These are phyloP conservation scores for Scheffersomyces segobiensis DNA, from an alignment of 1,139 yeast genomes.

Conservation along the genomic window DNA sequence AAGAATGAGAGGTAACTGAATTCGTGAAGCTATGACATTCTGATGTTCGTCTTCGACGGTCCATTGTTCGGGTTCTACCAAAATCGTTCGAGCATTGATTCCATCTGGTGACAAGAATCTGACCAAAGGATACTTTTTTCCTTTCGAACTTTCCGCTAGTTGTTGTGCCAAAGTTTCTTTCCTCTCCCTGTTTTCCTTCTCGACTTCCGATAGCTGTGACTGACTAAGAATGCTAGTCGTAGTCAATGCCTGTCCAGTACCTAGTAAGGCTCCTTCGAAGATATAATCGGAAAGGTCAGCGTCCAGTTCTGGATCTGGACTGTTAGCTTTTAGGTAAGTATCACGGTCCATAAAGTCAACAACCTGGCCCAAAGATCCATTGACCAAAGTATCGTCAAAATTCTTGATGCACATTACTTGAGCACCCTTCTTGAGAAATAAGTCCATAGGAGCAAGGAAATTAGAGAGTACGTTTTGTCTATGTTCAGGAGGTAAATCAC, in stretches of 20 bases:
- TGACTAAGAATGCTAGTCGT: neutral
- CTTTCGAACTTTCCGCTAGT: constrained; percentile 32
- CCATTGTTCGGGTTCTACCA: constrained; percentile 49
- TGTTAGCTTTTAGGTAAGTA: constrained; percentile 31
- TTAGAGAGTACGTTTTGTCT: constrained; percentile 52
- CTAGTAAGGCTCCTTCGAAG: constrained; percentile 2
- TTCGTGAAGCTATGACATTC: constrained; percentile 29
- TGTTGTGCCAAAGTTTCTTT: constrained; percentile 21
- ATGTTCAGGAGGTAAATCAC: constrained; percentile 48
- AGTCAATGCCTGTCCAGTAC: neutral
- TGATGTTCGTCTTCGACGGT: constrained; percentile 40
- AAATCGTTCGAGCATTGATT: constrained; percentile 60
- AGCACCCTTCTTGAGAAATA: constrained; percentile 74
- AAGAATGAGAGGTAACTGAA: constrained; percentile 77
- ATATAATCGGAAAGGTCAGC: constrained; percentile 2
- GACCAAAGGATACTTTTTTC: constrained; percentile 66
- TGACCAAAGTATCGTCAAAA: constrained; percentile 81
- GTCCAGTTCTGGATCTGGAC: constrained; percentile 12
- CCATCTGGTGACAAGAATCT: constrained; percentile 72
- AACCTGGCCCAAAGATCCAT: constrained; percentile 89
- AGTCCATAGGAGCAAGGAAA: constrained; percentile 67
- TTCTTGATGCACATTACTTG: constrained; percentile 97
- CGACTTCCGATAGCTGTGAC: constrained; percentile 2
- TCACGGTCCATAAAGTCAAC: constrained; percentile 41
- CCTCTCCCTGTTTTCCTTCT: constrained; percentile 9